phyloP scores from a whole-genome alignment of 768 basidiomycete species.

The Serendipita sp. region DNA sequence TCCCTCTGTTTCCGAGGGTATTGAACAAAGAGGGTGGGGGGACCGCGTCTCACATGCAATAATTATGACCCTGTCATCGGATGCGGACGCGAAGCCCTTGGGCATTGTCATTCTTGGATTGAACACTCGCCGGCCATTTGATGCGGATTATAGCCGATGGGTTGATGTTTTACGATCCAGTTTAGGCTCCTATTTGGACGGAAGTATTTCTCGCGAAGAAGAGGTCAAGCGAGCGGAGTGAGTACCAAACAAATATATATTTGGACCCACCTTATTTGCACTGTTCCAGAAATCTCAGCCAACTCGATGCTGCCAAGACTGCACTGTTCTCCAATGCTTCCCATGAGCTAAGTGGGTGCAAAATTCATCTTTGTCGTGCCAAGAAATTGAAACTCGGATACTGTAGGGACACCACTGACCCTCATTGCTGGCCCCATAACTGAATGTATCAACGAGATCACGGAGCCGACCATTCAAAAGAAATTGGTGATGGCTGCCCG shows the following conservation, averaged over 20 bases:
- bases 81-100: constrained; percentile 10
- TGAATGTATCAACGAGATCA: constrained; percentile 11
- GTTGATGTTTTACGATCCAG: constrained; percentile 13
- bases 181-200: constrained; percentile 13
- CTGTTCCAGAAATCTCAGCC: constrained; percentile 13
- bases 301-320: constrained; percentile 18
- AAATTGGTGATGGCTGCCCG: constrained; percentile 14
- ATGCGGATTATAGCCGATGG: constrained; percentile 14
- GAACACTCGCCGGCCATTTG: constrained; percentile 17
- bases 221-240: constrained; percentile 16
- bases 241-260: not conserved
- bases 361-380: not conserved
- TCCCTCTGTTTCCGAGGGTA: constrained; percentile 7
- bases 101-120: constrained; percentile 18
- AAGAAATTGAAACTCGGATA: not conserved
- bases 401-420: constrained; percentile 17
- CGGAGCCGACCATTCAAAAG: constrained; percentile 12
- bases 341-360: constrained; percentile 15
- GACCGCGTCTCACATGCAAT: constrained; percentile 14
- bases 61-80: constrained; percentile 14
- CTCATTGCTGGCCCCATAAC: constrained; percentile 17
- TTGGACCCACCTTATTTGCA: not conserved
- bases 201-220: constrained; percentile 15
- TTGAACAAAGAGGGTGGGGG: constrained; percentile 13
- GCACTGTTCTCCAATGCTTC: constrained; percentile 17